A percentile compares a stretch with the other conserved stretches of the same genome.
Evolutionary conservation across 1,284 basidiomycete genomes (phyloP).

Genomic region (Anthracocystis panici-leucophaei): DNA sequence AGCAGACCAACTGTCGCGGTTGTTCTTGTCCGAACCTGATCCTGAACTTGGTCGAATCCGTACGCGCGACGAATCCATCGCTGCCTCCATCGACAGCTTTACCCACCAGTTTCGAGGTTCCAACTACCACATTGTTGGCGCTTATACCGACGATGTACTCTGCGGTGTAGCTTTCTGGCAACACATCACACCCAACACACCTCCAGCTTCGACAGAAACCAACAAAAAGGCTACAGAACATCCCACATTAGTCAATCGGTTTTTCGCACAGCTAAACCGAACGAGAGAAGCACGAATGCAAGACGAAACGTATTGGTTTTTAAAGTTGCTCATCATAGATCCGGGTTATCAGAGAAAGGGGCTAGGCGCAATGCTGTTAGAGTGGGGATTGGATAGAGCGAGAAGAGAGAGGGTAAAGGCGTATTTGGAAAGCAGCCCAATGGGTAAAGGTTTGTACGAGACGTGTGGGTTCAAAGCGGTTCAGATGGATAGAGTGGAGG

Average conservation of each 20-base stretch:
- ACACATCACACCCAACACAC: not conserved
- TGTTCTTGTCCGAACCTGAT: conserved; percentile 7
- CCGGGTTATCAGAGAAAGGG: conserved; percentile 25
- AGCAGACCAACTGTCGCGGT: conserved; percentile 3
- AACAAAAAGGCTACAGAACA: not conserved
- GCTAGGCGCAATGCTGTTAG: conserved; percentile 13
- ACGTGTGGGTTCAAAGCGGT: conserved; percentile 29
- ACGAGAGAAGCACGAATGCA: conserved; percentile 17
- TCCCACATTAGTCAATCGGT: conserved; percentile 15
- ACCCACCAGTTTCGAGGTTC: not conserved
- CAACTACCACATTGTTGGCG: conserved; percentile 1
- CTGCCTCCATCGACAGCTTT: not conserved
- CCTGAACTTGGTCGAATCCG: not conserved
- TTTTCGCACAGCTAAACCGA: conserved; percentile 22
- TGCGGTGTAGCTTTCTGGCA: conserved; percentile 20
- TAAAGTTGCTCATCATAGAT: conserved; percentile 30
- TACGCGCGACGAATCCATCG: conserved; percentile 1
- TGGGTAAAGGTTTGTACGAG: conserved; percentile 27
- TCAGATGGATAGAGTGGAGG: conserved; percentile 15
- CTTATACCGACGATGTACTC: too few relatives aligned
- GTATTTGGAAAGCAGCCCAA: conserved; percentile 33
- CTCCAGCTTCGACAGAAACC: not conserved
- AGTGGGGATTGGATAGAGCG: conserved; percentile 15
- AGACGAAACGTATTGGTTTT: conserved; percentile 18
- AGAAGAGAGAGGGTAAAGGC: conserved; percentile 5